Evolutionary conservation across 78 protist genomes (phyloP).

Genomic region (Bigelowiella natans): DNA sequence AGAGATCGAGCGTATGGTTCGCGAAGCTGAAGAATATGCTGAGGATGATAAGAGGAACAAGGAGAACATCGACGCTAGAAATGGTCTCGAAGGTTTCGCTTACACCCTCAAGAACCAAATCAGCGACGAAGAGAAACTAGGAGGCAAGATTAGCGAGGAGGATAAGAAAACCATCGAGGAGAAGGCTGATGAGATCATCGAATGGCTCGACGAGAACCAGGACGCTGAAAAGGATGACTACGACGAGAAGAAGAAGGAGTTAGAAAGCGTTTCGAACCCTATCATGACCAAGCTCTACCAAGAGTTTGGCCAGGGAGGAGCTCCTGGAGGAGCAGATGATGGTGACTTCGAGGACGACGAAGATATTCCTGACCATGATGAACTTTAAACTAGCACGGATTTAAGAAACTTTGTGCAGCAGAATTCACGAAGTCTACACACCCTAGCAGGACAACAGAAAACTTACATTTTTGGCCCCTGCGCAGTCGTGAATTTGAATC

Average conservation of each 20-base stretch:
- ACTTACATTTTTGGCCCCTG: too few species aligned
- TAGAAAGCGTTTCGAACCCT: constrained; percentile 80
- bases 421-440: too few species aligned
- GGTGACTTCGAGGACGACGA: constrained; percentile 43
- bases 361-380: constrained; percentile 70
- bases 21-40: constrained; percentile 72
- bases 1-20: constrained; percentile 86
- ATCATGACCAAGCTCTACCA: constrained; percentile 83
- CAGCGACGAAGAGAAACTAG: constrained; percentile 66
- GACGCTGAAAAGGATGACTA: constrained; percentile 76
- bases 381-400: too few species aligned
- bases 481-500: too few species aligned
- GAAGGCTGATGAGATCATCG: constrained; percentile 57
- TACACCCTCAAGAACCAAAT: constrained; percentile 53
- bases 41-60: constrained; percentile 70
- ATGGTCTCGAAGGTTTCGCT: constrained; percentile 65
- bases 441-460: too few species aligned
- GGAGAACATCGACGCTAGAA: constrained; percentile 63
- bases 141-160: constrained; percentile 76
- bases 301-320: constrained; percentile 32
- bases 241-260: constrained; percentile 76
- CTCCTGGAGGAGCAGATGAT: constrained; percentile 46
- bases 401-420: too few species aligned
- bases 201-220: constrained; percentile 83
- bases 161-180: constrained; percentile 62